Evolutionary conservation across 129 eudicot genomes (phyloP), one percentile per base, ranked within the genome.

Genomic region (Arctium lappa): DNA sequence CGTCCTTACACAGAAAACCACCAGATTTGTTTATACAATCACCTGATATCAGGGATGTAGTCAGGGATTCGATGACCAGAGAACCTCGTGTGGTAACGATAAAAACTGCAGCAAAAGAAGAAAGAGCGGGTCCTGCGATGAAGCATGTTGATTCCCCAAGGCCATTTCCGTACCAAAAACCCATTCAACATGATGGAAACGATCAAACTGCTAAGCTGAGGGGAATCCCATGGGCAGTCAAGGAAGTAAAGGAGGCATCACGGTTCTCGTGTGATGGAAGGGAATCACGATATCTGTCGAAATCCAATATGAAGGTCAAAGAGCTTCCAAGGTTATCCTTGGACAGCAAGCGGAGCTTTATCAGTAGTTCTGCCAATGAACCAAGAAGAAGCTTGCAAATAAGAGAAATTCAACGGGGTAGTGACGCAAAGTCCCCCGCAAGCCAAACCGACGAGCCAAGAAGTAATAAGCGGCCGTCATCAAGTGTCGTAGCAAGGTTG

Each of bases 141-240:
- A 91, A 89, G 85, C 87, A 91, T 72, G 78, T 89, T 27, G 99
- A 93, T 86, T 95, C 99, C n/a, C 99, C 99, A 27, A 91, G 99
- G 87, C 97, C 93, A 79, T 18, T 82, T n/a, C 84, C 87, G n/a
- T 91, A 60, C 34, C 84, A 80, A 70, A 88, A 87, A 79, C 53
- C 82, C 1, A 79, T 77, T 72, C 86, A 83, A 79, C 62, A 44
- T 77, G 91, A 92, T 69, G 85, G 87, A 77, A 84, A 84, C 22
- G 68, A 53, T 65, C 89, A 83, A 60, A 78, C 62, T 60, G 79
- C 72, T 37, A 85, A 86, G 91, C 79, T 81, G 80, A 83, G 79
- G 62, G 91, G 83, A 79, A 76, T 74, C 31, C 80, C 85, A 34
- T 71, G 84, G 77, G 84, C 50, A 69, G 75, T 78, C 37, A 80